A percentile compares a stretch with the other conserved stretches of the same genome.
phyloP scores from a whole-genome alignment of 305 asterid genomes.

The Vinca major region DNA sequence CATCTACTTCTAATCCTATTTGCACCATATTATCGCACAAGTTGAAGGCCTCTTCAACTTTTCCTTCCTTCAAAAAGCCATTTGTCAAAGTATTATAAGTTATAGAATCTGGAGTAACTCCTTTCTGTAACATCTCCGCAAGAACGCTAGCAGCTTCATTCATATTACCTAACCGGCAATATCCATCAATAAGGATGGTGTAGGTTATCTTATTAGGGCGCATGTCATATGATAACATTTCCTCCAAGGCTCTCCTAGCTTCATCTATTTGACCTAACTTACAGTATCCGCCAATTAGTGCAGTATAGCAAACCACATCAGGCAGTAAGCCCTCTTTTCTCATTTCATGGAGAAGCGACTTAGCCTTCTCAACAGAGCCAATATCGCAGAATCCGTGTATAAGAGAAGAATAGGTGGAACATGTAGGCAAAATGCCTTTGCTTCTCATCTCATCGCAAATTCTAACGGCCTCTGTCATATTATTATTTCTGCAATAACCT shows the following conservation, averaged over 20 bases:
- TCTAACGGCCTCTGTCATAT: conserved; percentile 48
- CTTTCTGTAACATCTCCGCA: conserved; percentile 57
- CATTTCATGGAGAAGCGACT: conserved; percentile 48
- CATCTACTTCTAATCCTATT: conserved; percentile 51
- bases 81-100: conserved; percentile 50
- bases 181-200: conserved; percentile 59
- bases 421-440: conserved; percentile 44
- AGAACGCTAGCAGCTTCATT: conserved; percentile 49
- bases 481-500: conserved; percentile 46
- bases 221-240: conserved; percentile 48
- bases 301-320: conserved; percentile 75
- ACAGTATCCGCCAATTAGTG: conserved; percentile 66
- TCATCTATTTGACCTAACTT: conserved; percentile 66
- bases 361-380: conserved; percentile 46
- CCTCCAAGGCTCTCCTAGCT: conserved; percentile 44
- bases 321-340: conserved; percentile 53
- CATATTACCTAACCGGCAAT: conserved; percentile 50
- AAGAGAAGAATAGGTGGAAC: conserved; percentile 55
- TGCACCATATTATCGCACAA: conserved; percentile 52
- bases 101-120: conserved; percentile 60
- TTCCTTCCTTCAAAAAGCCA: conserved; percentile 52
- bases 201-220: conserved; percentile 69
- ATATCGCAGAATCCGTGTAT: conserved; percentile 62
- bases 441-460: conserved; percentile 58
- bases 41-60: conserved; percentile 42